Conservation (phyloP, 352 stramenopile genomes). For the Phytophthora palmivora region DNA sequence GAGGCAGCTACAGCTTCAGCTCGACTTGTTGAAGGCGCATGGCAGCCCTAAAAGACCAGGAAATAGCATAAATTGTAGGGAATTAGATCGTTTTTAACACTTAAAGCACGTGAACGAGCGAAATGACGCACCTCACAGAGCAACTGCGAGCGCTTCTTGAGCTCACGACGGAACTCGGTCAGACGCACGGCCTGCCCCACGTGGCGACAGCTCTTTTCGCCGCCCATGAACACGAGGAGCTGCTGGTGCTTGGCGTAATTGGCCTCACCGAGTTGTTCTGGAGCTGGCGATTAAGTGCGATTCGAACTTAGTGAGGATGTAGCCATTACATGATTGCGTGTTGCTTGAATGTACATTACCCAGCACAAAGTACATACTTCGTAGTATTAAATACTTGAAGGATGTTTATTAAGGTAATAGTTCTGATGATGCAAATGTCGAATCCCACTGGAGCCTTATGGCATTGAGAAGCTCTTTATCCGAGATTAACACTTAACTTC, state of each 20-base stretch:
- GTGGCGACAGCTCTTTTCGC: constrained; percentile 65
- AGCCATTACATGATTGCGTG: no score
- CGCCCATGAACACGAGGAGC: constrained; percentile 32
- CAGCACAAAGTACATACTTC: no score
- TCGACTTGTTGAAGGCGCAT: background rate
- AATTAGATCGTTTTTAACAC: background rate
- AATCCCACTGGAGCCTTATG: no score
- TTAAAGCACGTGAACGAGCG: background rate
- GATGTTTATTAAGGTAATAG: no score
- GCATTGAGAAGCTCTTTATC: no score
- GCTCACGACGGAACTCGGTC: constrained; percentile 56
- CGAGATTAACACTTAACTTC: no score
- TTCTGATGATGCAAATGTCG: no score
- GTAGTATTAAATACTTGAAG: no score
- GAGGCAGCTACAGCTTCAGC: background rate
- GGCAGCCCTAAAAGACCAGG: constrained; percentile 10
- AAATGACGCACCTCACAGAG: constrained; percentile 39
- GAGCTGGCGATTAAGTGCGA: constrained; percentile 15
- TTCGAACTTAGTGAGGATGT: background rate
- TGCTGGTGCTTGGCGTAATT: constrained; percentile 9
- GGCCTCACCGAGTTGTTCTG: constrained; percentile 4
- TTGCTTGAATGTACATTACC: no score
- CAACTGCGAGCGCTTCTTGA: constrained; percentile 53
- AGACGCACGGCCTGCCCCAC: constrained; percentile 59
- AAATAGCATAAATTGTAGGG: constrained; percentile 5